These are phyloP conservation scores for Zopfia rhizophila DNA, from an alignment of 2,329 filamentous ascomycete genomes.

Conservation along the genomic window DNA sequence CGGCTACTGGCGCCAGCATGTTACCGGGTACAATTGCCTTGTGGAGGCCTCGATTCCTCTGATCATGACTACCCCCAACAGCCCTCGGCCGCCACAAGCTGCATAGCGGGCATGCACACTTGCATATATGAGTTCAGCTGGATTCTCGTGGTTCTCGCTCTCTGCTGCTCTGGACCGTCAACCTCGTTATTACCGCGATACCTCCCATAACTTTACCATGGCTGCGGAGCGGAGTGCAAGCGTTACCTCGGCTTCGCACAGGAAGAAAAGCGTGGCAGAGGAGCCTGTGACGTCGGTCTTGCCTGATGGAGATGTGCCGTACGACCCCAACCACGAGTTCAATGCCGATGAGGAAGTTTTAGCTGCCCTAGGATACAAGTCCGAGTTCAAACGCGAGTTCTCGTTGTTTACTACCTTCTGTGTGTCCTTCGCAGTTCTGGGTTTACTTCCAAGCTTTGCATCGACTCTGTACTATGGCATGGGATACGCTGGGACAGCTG, in stretches of 20 bases:
- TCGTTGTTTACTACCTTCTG: conserved; percentile 79
- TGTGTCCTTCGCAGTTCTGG: conserved; percentile 77
- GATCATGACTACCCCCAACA: not conserved
- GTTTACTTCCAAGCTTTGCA: conserved; percentile 76
- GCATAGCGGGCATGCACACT: not conserved
- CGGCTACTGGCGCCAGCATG: not conserved
- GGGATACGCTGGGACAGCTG: conserved; percentile 58
- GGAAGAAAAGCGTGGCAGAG: conserved; percentile 51
- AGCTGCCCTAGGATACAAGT: conserved; percentile 70
- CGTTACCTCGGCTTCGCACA: conserved; percentile 11
- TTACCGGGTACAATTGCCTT: conserved; percentile 13
- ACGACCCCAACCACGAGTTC: conserved; percentile 57
- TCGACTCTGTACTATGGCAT: conserved; percentile 77
- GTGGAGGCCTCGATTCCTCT: conserved; percentile 3
- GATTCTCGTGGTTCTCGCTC: conserved; percentile 17
- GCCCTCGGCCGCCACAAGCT: not conserved
- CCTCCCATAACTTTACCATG: conserved; percentile 14
- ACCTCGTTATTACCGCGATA: conserved; percentile 17
- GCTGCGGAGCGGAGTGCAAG: conserved; percentile 6
- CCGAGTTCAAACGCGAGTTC: conserved; percentile 76
- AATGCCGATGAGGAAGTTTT: conserved; percentile 69
- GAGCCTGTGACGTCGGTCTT: conserved; percentile 66
- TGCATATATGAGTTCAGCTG: conserved; percentile 14
- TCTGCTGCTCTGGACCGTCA: conserved; percentile 17
- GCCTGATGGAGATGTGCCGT: conserved; percentile 60